Conservation (phyloP, 1,284 basidiomycete genomes). For the Pseudozyma flocculosa region DNA sequence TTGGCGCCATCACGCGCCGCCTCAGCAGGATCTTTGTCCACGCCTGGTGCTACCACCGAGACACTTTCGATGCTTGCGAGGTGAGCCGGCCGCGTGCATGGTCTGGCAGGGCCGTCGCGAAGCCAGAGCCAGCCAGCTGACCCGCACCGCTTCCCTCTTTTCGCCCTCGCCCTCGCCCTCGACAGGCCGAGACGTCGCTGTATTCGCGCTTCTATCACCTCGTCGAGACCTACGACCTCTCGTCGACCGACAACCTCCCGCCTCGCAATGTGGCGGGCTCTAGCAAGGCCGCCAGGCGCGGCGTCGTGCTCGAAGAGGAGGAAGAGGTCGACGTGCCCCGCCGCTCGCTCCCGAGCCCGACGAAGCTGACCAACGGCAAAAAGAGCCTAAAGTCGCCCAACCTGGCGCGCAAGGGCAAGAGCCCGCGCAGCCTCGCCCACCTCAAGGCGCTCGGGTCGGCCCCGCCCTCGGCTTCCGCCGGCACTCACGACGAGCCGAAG, state of each 20-base stretch:
- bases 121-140: too few species aligned
- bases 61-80: conserved; percentile 84
- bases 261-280: conserved; percentile 4
- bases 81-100: conserved; percentile 33
- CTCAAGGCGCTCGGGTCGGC: not conserved
- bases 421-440: not conserved
- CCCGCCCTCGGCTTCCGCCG: too few species aligned
- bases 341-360: not conserved
- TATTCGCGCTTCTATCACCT: conserved; percentile 87
- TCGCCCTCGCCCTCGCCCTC: too few species aligned
- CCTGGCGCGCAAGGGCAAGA: not conserved
- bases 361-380: not conserved
- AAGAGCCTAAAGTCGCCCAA: not conserved
- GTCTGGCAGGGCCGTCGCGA: too few species aligned
- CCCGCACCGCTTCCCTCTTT: too few species aligned
- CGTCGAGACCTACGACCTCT: conserved; percentile 74
- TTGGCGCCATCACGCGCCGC: conserved; percentile 80
- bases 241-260: conserved; percentile 27
- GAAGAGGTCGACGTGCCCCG: not conserved
- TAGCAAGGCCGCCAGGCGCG: not conserved
- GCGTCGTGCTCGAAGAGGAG: too few species aligned
- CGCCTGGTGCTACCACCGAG: conserved; percentile 75
- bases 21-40: conserved; percentile 94
- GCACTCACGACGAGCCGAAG: not conserved
- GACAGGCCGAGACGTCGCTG: conserved; percentile 74